Base-by-base conservation (phyloP, 495 filamentous ascomycete genomes). In the Penicillium chermesinum region DNA sequence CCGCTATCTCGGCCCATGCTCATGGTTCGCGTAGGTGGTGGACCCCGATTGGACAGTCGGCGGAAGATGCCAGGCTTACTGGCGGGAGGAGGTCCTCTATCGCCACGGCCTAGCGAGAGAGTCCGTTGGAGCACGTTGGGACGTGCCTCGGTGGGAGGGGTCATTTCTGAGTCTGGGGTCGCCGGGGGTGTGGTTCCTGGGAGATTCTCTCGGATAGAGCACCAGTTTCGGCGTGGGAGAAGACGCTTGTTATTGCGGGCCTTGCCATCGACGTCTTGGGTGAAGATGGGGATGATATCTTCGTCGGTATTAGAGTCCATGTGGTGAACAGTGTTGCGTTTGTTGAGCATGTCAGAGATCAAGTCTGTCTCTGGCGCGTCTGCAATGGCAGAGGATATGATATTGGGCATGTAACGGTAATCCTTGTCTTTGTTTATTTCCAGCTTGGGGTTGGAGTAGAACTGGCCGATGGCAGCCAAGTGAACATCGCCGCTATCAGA, bases 201-300 rank as follows among this genome's bases (percentile, higher is more conserved):
- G n/a, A 80, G 71, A 59, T 91, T 95, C 57, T 83, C 73, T 21
- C 86, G 78, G 50, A 96, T 90, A 6, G 87, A 86, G 66, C 89
- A 95, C 87, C 89, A 96, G 57, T 96, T 96, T 21, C 90, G 79
- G 33, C 94, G 83, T 20, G 91, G 90, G 10, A 98, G 76, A n/a
- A 98, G 71, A 46, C 82, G 80, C 55, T 89, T 91, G 66, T 98
- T 98, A 59, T 94, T 96, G 50, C 93, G 80, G 9, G 81, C 72
- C 59, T 89, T 91, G 37, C 87, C 87, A 57, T 95, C 89, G 2
- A 95, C 88, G 58, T 95, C 93, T 41, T 86, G 81, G 0, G 73
- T 75, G 65, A 98, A 98, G 44, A 97, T 81, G 1, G 93, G 89
- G 43, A 96, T 89, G 86, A 97, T 91, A 59, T 90, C 83, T 66